Evolutionary conservation across 2,329 filamentous ascomycete species (phyloP).

Genomic region (Verticillium longisporum): DNA sequence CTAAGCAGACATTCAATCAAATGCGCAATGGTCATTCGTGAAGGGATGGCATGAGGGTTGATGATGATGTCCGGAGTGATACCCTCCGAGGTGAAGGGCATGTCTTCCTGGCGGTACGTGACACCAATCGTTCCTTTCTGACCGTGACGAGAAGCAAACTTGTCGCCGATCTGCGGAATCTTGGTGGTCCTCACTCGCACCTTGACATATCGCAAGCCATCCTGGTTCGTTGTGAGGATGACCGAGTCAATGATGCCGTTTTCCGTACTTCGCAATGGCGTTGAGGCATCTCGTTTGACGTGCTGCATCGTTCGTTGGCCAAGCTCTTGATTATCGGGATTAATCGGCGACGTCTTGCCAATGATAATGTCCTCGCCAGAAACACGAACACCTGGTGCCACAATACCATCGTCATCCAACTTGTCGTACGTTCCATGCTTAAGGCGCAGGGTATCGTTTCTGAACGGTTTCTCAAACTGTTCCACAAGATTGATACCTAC

Average conservation of each 20-base stretch:
- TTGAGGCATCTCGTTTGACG: conserved; percentile 91
- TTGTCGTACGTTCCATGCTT: conserved; percentile 98
- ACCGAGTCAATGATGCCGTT: conserved; percentile 95
- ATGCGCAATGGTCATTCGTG: conserved; percentile 99
- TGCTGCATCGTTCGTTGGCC: conserved; percentile 87
- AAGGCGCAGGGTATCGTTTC: conserved; percentile 79
- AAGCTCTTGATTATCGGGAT: conserved; percentile 85
- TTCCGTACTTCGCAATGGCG: conserved; percentile 88
- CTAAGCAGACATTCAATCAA: conserved; percentile 98
- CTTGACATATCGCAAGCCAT: conserved; percentile 94
- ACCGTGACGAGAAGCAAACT: conserved; percentile 97
- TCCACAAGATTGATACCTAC: conserved; percentile 91
- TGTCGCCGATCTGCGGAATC: conserved; percentile 97
- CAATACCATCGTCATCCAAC: conserved; percentile 91
- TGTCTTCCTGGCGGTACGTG: conserved; percentile 94
- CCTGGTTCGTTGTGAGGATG: conserved; percentile 86
- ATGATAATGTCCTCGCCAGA: conserved; percentile 99
- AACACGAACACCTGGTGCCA: conserved; percentile 88
- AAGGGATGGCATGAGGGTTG: conserved; percentile 98
- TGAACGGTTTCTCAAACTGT: conserved; percentile 89
- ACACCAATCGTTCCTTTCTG: conserved; percentile 99
- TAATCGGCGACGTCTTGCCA: conserved; percentile 93
- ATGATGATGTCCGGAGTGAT: conserved; percentile 95
- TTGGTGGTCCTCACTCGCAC: conserved; percentile 96
- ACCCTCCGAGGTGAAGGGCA: conserved; percentile 93